Evolutionary conservation across 1,139 yeast species (phyloP), one percentile per base, ranked within the genome.

Genomic region (Diutina siamensis): DNA sequence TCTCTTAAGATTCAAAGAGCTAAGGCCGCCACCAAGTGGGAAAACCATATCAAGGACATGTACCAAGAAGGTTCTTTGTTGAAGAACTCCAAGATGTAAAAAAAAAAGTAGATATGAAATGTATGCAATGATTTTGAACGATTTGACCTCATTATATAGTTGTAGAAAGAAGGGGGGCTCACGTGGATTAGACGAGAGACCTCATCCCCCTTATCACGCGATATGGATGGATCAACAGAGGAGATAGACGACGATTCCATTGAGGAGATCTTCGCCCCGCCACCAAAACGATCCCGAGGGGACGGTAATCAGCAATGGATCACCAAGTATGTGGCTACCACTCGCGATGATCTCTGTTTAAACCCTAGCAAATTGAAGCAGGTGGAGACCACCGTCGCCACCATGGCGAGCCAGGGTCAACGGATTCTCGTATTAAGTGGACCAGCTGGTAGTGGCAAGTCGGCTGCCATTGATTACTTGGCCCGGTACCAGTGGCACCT

Each of bases 391-490:
- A 17, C 32, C n/a, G 22, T 38, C 19, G n/a, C 17, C 8, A 9
- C n/a, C 3, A 38, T 38, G 42, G 15, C n/a, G 15, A 18, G 9
- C 17, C 21, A 22, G 15, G 17, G 28, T n/a, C 31, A 38, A 8
- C 31, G 42, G 4, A 38, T 38, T 1, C n/a, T 38, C 3, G 32
- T 38, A 10, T 7, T 38, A 9, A 38, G 42, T 25, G 42, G 42
- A 21, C 42, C 42, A 7, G 42, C 42, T 5, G 42, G 42, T n/a
- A 38, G 42, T 10, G 42, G 31, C 13, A 38, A 38, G 13, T 25
- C 28, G 20, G 21, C 42, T 1, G 28, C 42, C 20, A 12, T 38
- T 5, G 42, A 25, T 9, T 22, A 22, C 8, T 4, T 38, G 3
- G 42, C 42, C 8, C n/a, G 22, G 17, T 27, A 38, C 13, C 13